phyloP scores from a whole-genome alignment of 352 stramenopile genomes.

The Phytophthora pinifolia region DNA sequence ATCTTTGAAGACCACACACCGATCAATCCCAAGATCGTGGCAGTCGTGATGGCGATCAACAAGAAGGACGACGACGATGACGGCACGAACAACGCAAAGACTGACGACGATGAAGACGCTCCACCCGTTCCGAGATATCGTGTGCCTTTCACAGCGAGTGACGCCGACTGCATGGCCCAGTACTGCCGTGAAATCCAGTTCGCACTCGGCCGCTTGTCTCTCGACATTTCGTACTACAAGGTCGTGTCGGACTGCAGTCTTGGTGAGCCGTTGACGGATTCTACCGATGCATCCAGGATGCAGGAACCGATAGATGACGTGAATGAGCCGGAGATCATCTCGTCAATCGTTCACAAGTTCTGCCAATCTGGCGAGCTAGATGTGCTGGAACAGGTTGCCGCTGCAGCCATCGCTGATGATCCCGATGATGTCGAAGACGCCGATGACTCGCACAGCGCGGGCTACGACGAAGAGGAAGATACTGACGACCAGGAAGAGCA shows the following conservation, averaged over 20 bases:
- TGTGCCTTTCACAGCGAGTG: conserved; percentile 50
- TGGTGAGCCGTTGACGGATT: conserved; percentile 13
- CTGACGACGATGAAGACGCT: conserved; percentile 22
- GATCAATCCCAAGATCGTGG: conserved; percentile 62
- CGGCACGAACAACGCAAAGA: background rate
- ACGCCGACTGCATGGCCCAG: conserved; percentile 47
- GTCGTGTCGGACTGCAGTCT: conserved; percentile 54
- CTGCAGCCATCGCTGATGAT: conserved; percentile 21
- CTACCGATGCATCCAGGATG: conserved; percentile 4
- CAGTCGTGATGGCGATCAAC: conserved; percentile 86
- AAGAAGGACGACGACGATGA: conserved; percentile 51
- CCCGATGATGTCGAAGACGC: conserved; percentile 29
- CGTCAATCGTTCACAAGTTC: conserved; percentile 63
- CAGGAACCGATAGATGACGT: conserved; percentile 29
- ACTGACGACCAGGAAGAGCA: conserved; percentile 12
- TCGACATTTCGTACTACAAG: conserved; percentile 77
- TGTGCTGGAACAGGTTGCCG: conserved; percentile 31
- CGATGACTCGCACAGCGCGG: conserved; percentile 4
- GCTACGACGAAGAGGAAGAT: conserved; percentile 7
- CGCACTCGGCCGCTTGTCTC: conserved; percentile 53
- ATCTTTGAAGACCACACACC: conserved; percentile 64
- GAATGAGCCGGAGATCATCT: conserved; percentile 54
- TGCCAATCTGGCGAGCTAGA: conserved; percentile 55
- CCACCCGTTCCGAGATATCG: conserved; percentile 14
- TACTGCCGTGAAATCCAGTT: conserved; percentile 74